Evolutionary conservation across 106 monocot species (phyloP), one percentile per base, ranked within the genome.

Genomic region (Dactylorhiza incarnata): DNA sequence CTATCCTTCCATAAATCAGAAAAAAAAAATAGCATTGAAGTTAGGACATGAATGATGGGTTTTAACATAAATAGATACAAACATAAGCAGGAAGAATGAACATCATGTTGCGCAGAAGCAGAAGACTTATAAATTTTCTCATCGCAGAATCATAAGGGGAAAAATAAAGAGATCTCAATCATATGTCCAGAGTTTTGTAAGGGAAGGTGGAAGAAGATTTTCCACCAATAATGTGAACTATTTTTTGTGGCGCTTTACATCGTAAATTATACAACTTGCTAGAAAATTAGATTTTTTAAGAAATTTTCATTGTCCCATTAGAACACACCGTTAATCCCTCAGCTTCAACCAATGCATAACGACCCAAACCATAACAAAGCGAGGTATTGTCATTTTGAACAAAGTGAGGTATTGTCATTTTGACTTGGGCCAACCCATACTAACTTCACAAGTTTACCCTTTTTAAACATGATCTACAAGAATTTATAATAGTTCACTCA

Each of bases 1-100:
- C 90, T 90, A 81, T 80, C 63, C 81, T 75, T 81, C 53, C 78
- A 78, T 61, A 84, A 82, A 76, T 49, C 14, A 45, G 44, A 75
- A 59, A 59, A 58, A 75, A 59, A 17, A 45, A 75, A 65, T 65
- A 6, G 12, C 20, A 75, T 59, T 74, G 46, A 75, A 75, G n/a
- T 56, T 44, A 75, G 75, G 59, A 75, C 37, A 75, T 43, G 7
- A 75, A 16, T 17, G n/a, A n/a, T 16, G 69, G 6, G 2, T 69
- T 44, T 44, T 29, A 66, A 45, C 44, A 45, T 49, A 74, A 74
- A 74, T 16, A n/a, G 24, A 37, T 58, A 74, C 55, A 3, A 14
- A 56, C 2, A 12, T 0, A 75, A 69, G 15, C 9, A 7, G 9
- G 45, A 45, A 6, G 16, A 24, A 4, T 46, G 0, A 17, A 45